Evolutionary conservation across 2,329 filamentous ascomycete genomes (phyloP), one percentile per base, ranked within the genome.

Genomic region (Penicillium sp.): DNA sequence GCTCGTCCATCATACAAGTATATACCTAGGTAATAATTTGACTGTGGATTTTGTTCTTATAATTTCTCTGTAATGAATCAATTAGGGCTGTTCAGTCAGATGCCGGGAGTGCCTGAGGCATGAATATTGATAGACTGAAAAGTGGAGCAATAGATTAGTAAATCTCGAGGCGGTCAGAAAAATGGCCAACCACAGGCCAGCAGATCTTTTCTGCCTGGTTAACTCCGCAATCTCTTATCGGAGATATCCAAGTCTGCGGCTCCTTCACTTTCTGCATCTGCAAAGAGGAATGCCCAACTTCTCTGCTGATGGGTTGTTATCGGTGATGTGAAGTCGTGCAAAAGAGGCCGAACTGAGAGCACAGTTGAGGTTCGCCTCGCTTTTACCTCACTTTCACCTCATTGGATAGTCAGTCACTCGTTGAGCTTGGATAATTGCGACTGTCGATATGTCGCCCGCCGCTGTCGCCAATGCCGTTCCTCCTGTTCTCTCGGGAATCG

Each of bases 401-500:
- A 6, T 23, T 21, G 9, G 20, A 46, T n/a, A 38, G 23, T 42
- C 52, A 38, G 23, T 42, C 52, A 18, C 33, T 55, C 18, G 52
- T 42, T 47, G 20, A 14, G 11, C 23, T 38, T 48, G 14, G 43
- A 16, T 9, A 21, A 11, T 7, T 35, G 18, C n/a, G 14, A n/a
- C 12, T 24, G 24, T 5, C 18, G 18, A 46, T n/a, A 58, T 58
- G 56, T 42, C 50, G 12, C 18, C 50, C 20, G 50, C 40, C 35
- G 56, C 46, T 7, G 38, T 58, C 46, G 46, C 50, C 23, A 46
- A 50, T 38, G 33, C 46, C 3, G 24, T 33, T 46, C 26, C 14
- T 18, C 45, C 52, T n/a, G 26, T 50, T 33, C 45, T 54, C 28
- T 52, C 46, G 18, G 50, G 56, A 20, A 55, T 55, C 11, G 56